Evolutionary conservation across 495 filamentous ascomycete species (phyloP).

Genomic region (Aspergillus olivimuriae): DNA sequence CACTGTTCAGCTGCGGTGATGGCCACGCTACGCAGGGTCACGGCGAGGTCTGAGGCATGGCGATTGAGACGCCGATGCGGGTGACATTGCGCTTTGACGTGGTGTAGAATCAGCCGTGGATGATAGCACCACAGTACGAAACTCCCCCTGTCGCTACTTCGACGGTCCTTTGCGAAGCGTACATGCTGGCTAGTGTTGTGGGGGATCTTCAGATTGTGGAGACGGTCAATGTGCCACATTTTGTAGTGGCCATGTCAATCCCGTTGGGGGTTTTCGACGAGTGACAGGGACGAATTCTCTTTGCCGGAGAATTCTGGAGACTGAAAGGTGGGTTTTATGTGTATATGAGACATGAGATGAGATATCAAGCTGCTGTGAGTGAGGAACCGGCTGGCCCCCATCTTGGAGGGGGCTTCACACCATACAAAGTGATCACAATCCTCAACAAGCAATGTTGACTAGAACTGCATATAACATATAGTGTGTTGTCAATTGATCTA

Average conservation of each 20-base stretch:
- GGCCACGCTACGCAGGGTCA: conserved; percentile 51
- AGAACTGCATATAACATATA: background rate
- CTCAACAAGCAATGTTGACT: background rate
- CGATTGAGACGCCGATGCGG: conserved; percentile 47
- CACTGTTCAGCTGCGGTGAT: conserved; percentile 47
- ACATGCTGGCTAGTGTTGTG: conserved; percentile 45
- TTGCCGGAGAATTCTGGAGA: background rate
- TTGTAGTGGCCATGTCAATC: conserved; percentile 39
- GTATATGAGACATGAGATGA: too few relatives aligned
- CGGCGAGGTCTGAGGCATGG: conserved; percentile 48
- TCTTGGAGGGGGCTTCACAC: too few relatives aligned
- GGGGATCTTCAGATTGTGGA: conserved; percentile 41
- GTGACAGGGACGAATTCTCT: too few relatives aligned
- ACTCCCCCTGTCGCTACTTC: conserved; percentile 18
- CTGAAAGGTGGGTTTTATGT: background rate
- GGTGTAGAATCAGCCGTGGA: conserved; percentile 37
- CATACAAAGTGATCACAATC: too few relatives aligned
- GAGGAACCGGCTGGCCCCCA: too few relatives aligned
- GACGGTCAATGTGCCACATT: conserved; percentile 46
- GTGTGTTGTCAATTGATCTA: background rate
- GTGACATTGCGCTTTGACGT: conserved; percentile 40
- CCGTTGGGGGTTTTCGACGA: conserved; percentile 36
- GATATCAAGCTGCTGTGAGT: too few relatives aligned
- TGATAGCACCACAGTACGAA: conserved; percentile 38
- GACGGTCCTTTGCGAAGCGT: too few relatives aligned